Evolutionary conservation across 768 basidiomycete species (phyloP).

Genomic region (Collybia nuda): DNA sequence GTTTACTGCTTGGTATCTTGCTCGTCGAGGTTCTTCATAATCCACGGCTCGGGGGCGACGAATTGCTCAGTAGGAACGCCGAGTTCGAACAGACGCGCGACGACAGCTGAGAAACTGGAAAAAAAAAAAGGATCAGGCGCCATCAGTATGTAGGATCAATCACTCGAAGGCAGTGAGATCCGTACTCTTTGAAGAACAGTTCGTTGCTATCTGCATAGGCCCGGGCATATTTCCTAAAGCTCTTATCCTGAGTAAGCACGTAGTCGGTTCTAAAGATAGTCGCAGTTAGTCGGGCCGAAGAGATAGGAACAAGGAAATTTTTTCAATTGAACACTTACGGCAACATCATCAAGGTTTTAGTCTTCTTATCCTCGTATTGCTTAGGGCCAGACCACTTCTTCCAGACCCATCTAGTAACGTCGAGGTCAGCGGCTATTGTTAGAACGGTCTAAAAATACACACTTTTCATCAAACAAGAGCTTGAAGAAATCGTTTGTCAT

Average conservation of each 20-base stretch:
- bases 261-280: constrained; percentile 69
- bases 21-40: constrained; percentile 57
- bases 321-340: constrained; percentile 50
- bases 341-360: constrained; percentile 90
- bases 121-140: not conserved
- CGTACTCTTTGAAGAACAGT: constrained; percentile 93
- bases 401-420: constrained; percentile 71
- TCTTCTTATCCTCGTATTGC: constrained; percentile 92
- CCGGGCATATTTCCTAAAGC: constrained; percentile 86
- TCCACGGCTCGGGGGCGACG: constrained; percentile 71
- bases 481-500: constrained; percentile 86
- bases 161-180: constrained; percentile 7
- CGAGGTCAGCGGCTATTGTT: constrained; percentile 1
- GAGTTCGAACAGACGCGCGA: constrained; percentile 84
- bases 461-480: constrained; percentile 86
- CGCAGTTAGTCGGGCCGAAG: constrained; percentile 1
- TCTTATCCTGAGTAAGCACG: constrained; percentile 85
- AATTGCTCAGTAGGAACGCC: constrained; percentile 88
- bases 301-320: constrained; percentile 13
- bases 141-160: no score
- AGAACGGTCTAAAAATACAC: constrained; percentile 12
- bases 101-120: constrained; percentile 76
- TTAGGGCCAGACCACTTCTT: constrained; percentile 93
- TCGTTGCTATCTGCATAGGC: constrained; percentile 84
- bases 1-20: constrained; percentile 22